These are phyloP conservation scores for Leccinum ochraceum DNA, from an alignment of 768 basidiomycete genomes.

Conservation along the genomic window DNA sequence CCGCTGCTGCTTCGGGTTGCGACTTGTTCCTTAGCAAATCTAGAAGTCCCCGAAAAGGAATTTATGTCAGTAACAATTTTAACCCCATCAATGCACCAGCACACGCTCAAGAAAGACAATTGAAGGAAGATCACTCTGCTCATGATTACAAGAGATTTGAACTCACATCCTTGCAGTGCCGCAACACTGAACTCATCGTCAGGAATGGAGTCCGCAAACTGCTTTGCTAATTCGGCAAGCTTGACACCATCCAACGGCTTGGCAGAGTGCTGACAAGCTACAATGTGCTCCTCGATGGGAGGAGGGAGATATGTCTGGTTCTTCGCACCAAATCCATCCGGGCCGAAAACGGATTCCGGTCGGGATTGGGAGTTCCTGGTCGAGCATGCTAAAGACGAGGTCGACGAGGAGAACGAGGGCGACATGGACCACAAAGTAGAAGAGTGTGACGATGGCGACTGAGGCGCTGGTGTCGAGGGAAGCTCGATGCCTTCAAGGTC, in stretches of 20 bases:
- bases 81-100: conserved; percentile 24
- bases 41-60: conserved; percentile 26
- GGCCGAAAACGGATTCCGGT: conserved; percentile 16
- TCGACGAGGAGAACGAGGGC: conserved; percentile 45
- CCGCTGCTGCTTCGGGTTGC: conserved; percentile 73
- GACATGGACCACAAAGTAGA: conserved; percentile 49
- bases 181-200: conserved; percentile 89
- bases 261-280: conserved; percentile 59
- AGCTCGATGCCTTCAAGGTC: conserved; percentile 51
- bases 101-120: conserved; percentile 20
- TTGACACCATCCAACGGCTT: conserved; percentile 65
- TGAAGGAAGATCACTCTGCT: neutral
- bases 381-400: conserved; percentile 38
- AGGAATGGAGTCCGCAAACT: conserved; percentile 80
- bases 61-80: conserved; percentile 28
- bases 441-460: conserved; percentile 46
- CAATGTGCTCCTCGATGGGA: conserved; percentile 59
- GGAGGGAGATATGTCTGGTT: conserved; percentile 67
- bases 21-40: conserved; percentile 86
- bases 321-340: conserved; percentile 47
- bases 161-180: conserved; percentile 87
- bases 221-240: conserved; percentile 68
- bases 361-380: conserved; percentile 30
- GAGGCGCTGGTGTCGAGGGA: conserved; percentile 38
- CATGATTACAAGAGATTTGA: conserved; percentile 16